Evolutionary conservation across 2,329 filamentous ascomycete species (phyloP).

Genomic region (Fusarium marasasianum): DNA sequence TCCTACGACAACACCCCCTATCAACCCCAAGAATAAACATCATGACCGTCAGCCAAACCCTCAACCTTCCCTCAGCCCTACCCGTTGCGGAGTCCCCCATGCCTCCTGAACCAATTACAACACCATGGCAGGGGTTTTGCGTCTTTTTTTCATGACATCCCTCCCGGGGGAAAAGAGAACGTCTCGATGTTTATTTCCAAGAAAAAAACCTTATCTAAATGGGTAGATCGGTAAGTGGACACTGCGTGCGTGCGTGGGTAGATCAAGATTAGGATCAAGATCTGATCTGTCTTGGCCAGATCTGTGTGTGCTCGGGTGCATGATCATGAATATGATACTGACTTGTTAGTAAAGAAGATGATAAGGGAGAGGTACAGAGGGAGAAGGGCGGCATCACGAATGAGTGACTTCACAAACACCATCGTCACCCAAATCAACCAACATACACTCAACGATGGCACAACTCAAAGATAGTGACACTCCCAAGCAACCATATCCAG

Average conservation of each 20-base stretch:
- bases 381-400: neutral
- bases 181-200: conserved; percentile 4
- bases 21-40: conserved; percentile 32
- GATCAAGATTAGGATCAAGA: conserved; percentile 25
- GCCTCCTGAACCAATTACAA: conserved; percentile 30
- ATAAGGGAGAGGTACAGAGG: neutral
- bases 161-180: neutral
- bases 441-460: neutral
- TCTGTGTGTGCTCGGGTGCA: conserved; percentile 22
- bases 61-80: conserved; percentile 34
- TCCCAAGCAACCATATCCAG: neutral
- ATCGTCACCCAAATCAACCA: neutral
- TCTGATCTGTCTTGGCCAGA: conserved; percentile 29
- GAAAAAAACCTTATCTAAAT: neutral
- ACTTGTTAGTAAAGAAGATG: neutral
- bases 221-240: conserved; percentile 35
- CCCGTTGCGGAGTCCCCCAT: conserved; percentile 34
- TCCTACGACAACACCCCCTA: conserved; percentile 20
- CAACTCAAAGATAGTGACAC: neutral
- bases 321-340: conserved; percentile 15
- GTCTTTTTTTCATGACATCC: conserved; percentile 23
- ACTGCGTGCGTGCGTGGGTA: conserved; percentile 27
- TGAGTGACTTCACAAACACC: neutral
- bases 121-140: conserved; percentile 30
- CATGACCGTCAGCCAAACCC: conserved; percentile 32